These are phyloP conservation scores for Teunomyces panamensis DNA, from an alignment of 805 yeast species.

Conservation along the genomic window DNA sequence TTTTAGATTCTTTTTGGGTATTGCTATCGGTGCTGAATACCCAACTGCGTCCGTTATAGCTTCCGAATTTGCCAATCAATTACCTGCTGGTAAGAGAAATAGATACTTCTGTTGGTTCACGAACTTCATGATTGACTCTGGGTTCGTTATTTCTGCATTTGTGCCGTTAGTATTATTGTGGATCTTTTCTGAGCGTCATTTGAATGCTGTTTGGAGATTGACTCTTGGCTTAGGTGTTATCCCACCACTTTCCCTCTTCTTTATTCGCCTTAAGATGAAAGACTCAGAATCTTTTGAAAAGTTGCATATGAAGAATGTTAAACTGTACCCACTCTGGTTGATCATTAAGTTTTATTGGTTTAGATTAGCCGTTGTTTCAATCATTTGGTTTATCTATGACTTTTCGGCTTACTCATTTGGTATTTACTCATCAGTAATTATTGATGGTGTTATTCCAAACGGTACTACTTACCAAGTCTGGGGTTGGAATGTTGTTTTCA, in stretches of 20 bases:
- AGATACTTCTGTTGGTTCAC: constrained; percentile 90
- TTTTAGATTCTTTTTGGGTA: constrained; percentile 83
- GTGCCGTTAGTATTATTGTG: constrained; percentile 83
- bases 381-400: constrained; percentile 91
- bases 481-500: constrained; percentile 91
- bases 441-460: constrained; percentile 55
- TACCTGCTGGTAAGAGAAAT: constrained; percentile 82
- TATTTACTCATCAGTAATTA: constrained; percentile 72
- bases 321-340: constrained; percentile 60
- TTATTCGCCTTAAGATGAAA: constrained; percentile 69
- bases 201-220: constrained; percentile 87
- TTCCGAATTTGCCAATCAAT: constrained; percentile 79
- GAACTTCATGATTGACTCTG: constrained; percentile 80
- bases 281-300: constrained; percentile 73
- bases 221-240: constrained; percentile 88
- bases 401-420: constrained; percentile 87
- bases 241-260: constrained; percentile 76
- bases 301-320: constrained; percentile 60
- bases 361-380: constrained; percentile 63
- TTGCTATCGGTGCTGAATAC: constrained; percentile 93
- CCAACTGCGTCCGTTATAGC: constrained; percentile 93
- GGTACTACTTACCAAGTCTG: constrained; percentile 67
- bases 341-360: constrained; percentile 82
- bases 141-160: constrained; percentile 79
- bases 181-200: constrained; percentile 70